Conservation (phyloP, 345 rosid genomes). For the Conringia planisiliqua region DNA sequence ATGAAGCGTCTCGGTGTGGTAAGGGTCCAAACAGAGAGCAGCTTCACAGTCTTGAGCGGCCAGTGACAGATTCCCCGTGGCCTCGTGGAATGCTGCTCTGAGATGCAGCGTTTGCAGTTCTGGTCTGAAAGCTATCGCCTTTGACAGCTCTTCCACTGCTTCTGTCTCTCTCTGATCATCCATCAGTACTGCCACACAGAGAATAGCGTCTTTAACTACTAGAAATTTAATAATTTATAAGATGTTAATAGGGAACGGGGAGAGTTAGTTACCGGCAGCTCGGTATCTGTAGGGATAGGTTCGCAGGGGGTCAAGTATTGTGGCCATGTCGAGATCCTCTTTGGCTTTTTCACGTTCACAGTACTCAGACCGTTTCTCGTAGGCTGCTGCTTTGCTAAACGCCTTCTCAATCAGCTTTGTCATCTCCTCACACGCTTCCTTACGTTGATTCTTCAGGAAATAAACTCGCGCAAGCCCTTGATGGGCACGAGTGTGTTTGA, state of each 20-base stretch:
- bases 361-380: conserved; percentile 92
- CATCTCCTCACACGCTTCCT: conserved; percentile 90
- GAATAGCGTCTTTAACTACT: not conserved
- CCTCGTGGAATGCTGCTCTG: conserved; percentile 89
- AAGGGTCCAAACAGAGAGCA: conserved; percentile 88
- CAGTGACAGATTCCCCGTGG: conserved; percentile 58
- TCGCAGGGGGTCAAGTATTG: conserved; percentile 79
- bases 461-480: conserved; percentile 93
- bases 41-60: conserved; percentile 81
- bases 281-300: conserved; percentile 92
- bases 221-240: not conserved
- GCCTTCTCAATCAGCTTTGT: conserved; percentile 82
- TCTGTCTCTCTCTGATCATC: conserved; percentile 82
- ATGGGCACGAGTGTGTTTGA: conserved; percentile 92
- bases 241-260: not conserved
- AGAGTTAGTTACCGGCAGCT: conserved; percentile 74
- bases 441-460: conserved; percentile 55
- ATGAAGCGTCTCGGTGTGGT: conserved; percentile 67
- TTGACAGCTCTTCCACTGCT: conserved; percentile 83
- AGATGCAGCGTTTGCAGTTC: conserved; percentile 91
- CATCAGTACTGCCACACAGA: conserved; percentile 63
- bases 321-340: conserved; percentile 79
- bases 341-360: conserved; percentile 76
- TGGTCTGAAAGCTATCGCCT: conserved; percentile 85
- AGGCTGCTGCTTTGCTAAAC: conserved; percentile 67